Evolutionary conservation across 75 land plant species (phyloP), one percentile per base, ranked within the genome.

Genomic region (Picea sitchensis): DNA sequence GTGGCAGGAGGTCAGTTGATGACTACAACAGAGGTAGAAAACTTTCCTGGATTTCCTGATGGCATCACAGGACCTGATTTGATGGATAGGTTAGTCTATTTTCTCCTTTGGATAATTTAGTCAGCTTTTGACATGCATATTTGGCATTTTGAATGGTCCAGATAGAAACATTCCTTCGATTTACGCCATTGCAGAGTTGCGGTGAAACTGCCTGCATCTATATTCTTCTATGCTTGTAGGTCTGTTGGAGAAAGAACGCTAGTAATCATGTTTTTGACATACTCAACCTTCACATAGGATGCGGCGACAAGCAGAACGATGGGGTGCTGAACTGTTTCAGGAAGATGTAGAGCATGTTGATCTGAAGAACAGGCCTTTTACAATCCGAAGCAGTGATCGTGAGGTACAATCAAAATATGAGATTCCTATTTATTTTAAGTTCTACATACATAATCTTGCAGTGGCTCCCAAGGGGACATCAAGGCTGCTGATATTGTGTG

Each of bases 21-120:
- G 99, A 96, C 99, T 3, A 96, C 99, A 18, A 96, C 98, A 61
- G 99, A 96, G 82, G 99, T 96, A 58, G 99, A 96, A 82, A 96
- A 96, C 63, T 96, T 96, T 44, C 99, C 99, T 62, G 99, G 99
- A 0, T 96, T 96, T 88, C 99, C 99, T 41, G 97, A 94, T 77
- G 99, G 99, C 79, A 91, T 96, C 34, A 91, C 88, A 60, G 99
- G 99, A 69, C 99, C 99, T 31, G 99, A 96, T 83, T 81, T 96
- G 79, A 96, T 96, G 99, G 99, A 96, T 77, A 86, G 92, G 99
- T 96, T 74, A 78, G 34, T 57, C 54, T 75, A 57, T 47, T 17
- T 26, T 57, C 36, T 69, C 21, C 67, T 56, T 58, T 79, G 75
- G 20, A 30, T 14, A 23, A 77, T 23, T 34, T 77, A 54, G 14